Percentiles rank a stretch among this genome's conserved stretches.
These are phyloP conservation scores for Pseudocercospora vitis DNA, from an alignment of 2,329 filamentous ascomycete genomes.

Conservation along the genomic window DNA sequence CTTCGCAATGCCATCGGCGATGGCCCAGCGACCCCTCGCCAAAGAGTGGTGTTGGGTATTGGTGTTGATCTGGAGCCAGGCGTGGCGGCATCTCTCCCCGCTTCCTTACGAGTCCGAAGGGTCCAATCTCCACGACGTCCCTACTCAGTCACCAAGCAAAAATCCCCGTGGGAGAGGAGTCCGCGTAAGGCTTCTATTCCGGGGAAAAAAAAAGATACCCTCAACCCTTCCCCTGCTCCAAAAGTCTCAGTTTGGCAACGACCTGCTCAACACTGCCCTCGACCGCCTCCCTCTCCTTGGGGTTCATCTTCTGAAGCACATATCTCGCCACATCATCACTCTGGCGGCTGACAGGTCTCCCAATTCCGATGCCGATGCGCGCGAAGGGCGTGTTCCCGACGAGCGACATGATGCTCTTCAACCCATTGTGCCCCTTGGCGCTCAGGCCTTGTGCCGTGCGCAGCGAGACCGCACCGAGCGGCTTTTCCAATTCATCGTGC, in stretches of 20 bases:
- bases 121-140: no score
- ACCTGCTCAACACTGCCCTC: constrained; percentile 36
- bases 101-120: no score
- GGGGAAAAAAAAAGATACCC: neutral
- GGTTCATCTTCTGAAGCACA: constrained; percentile 69
- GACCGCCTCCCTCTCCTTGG: constrained; percentile 47
- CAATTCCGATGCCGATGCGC: constrained; percentile 77
- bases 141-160: no score
- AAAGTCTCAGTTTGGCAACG: constrained; percentile 41
- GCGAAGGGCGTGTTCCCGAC: constrained; percentile 73
- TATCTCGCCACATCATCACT: constrained; percentile 68
- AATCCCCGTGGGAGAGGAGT: neutral
- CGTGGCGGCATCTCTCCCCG: no score
- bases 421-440: constrained; percentile 47
- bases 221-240: constrained; percentile 26
- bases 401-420: constrained; percentile 65
- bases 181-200: no score
- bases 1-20: no score
- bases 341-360: constrained; percentile 71
- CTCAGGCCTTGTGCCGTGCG: constrained; percentile 53
- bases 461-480: constrained; percentile 66
- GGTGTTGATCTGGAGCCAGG: no score
- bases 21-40: no score
- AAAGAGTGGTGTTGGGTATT: no score
- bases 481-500: constrained; percentile 82